These are phyloP conservation scores for Isoetes taiwanensis DNA, from an alignment of 75 land plant species.

Conservation along the genomic window DNA sequence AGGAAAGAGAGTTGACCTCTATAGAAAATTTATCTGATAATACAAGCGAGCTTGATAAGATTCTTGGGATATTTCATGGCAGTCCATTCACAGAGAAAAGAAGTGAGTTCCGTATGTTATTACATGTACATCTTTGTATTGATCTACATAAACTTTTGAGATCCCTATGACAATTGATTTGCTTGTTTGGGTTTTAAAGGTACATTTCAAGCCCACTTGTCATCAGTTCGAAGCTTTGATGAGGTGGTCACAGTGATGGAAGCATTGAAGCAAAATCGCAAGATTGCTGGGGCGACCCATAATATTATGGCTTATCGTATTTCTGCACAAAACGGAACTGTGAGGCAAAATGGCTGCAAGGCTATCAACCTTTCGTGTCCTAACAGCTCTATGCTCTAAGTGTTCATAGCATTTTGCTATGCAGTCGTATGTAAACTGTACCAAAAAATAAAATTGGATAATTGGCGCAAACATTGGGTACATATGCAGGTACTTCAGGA, in stretches of 20 bases:
- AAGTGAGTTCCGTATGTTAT: conserved; percentile 12
- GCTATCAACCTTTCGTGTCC: too few relatives aligned
- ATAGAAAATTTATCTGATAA: too few relatives aligned
- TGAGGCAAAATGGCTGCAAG: too few relatives aligned
- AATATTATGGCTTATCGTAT: conserved; percentile 39
- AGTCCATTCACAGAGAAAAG: conserved; percentile 30
- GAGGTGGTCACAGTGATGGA: conserved; percentile 30
- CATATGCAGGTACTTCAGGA: conserved; percentile 34
- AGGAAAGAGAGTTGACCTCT: too few relatives aligned
- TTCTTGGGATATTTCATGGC: conserved; percentile 31
- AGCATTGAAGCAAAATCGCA: conserved; percentile 24
- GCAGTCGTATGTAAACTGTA: too few relatives aligned
- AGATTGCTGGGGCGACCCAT: conserved; percentile 40
- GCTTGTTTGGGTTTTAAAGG: conserved; percentile 9
- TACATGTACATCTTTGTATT: not conserved
- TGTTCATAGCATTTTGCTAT: too few relatives aligned
- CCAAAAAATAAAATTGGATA: too few relatives aligned
- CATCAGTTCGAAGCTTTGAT: conserved; percentile 17
- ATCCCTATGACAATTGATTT: not conserved
- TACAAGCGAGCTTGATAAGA: conserved; percentile 28
- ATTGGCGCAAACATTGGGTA: too few relatives aligned
- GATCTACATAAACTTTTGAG: not conserved
- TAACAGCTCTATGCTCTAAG: too few relatives aligned
- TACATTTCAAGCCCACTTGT: conserved; percentile 34
- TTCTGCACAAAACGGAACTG: conserved; percentile 22